Base-by-base conservation (phyloP, 179 eudicot species). In the Nepenthes alata region DNA sequence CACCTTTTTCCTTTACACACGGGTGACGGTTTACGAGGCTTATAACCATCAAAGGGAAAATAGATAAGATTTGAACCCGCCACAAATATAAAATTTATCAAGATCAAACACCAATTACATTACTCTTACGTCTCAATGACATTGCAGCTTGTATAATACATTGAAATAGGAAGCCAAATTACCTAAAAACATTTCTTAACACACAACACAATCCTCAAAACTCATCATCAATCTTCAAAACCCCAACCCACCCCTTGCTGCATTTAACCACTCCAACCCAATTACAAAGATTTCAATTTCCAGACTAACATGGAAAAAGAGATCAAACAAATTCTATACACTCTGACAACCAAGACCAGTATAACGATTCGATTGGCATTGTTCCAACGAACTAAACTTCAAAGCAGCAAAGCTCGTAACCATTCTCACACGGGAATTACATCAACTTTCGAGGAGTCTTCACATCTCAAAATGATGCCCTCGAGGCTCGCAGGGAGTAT, bases 391-490 rank as follows among this genome's bases (percentile, higher is more conserved):
- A 15, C 41, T 15, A 35, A 54, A 34, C 7, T 36, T 11, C 41
- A 35, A 10, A 55, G 13, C 36, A 5, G 12, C 37, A 34, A 55
- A 34, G 5, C 36, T 10, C 38, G 3, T 55, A 4, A 9, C 13
- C n/a, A 55, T 55, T 36, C 41, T 73, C 83, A 88, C 60, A 93
- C 98, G 2, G 98, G 95, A 74, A 89, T 86, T 35, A 86, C 95
- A 63, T 93, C 96, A 41, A 83, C 76, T 75, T 89, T 89, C 2
- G 98, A 89, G 53, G 96, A 71, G 70, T 93, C 98, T 72, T 93
- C 98, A 64, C 95, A 93, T 75, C 95, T 84, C 90, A 93, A 79
- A 13, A 93, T 85, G 55, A 91, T 72, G 12, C 98, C 98, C 62
- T 91, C 96, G 0, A 91, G 86, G 74, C 78, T 86, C 59, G 93